Conservation (phyloP, 169 alveolate species). For the Eimeria necatrix region DNA sequence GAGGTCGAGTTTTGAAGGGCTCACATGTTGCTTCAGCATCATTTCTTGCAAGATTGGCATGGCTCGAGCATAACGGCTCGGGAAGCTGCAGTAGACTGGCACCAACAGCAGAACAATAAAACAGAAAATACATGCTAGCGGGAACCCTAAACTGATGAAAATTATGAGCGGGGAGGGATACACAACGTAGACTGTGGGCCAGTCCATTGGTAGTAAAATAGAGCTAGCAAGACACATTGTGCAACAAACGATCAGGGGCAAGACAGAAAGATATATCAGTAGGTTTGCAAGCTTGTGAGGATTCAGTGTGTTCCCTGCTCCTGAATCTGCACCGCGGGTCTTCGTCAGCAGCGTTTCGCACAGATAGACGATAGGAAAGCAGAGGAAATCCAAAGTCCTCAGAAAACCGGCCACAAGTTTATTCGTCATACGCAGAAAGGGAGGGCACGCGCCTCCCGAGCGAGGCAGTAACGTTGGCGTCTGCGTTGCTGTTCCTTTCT, state of each 20-base stretch:
- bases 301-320: background rate
- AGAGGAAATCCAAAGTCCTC: background rate
- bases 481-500: background rate
- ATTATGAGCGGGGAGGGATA: slow-evolving; percentile 19
- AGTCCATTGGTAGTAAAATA: slow-evolving; percentile 39
- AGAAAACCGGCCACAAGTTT: background rate
- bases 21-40: background rate
- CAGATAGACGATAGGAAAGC: background rate
- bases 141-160: background rate
- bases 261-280: background rate
- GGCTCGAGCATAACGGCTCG: slow-evolving; percentile 26
- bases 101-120: background rate
- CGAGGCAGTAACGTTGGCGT: background rate
- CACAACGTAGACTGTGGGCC: slow-evolving; percentile 33
- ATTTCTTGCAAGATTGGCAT: background rate
- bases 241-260: background rate
- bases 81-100: slow-evolving; percentile 39
- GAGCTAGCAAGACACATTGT: background rate
- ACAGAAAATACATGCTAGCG: background rate
- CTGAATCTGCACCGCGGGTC: background rate
- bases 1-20: no score
- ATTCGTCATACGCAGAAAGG: background rate
- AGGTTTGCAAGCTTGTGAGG: background rate
- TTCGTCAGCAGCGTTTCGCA: background rate
- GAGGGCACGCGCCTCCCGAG: background rate